Evolutionary conservation across 306 rosid genomes (phyloP), one percentile per base, ranked within the genome.

Genomic region (Echinosophora koreensis): DNA sequence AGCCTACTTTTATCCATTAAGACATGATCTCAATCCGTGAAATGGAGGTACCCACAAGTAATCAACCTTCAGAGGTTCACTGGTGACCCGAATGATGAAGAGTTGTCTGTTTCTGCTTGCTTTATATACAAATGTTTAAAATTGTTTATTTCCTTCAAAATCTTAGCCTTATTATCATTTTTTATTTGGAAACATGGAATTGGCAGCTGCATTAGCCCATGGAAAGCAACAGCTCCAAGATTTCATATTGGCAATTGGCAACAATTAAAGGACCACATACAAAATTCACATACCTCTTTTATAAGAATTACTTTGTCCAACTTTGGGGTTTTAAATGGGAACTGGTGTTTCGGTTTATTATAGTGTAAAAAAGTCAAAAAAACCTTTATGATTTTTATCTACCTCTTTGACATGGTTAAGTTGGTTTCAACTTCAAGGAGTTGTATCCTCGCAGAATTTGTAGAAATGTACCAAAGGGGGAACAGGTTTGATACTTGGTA

Each of bases 181-280:
- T 32, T 6, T 4, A 61, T 13, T 28, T 46, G 58, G 32, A 46
- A 5, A 46, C 57, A 66, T 38, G 47, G 55, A 41, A 41, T 42
- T 22, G 55, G 55, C 11, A 66, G 71, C 11, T 66, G 49, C 34
- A 22, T 66, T 42, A 22, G 71, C 18, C 71, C n/a, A 4, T n/a
- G 22, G 72, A 66, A 46, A 66, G 72, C 39, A 66, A 66, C 39
- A 6, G 17, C 13, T 14, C 13, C 39, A 28, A 47, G 41, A 50
- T 32, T 13, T 69, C 30, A 34, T 67, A 9, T 50, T 8, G 49
- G 10, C 46, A 32, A 9, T 32, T 8, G 49, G 5, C 28, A 50
- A 44, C 38, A 68, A 68, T 49, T 30, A 68, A 68, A 28, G 59
- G 63, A 32, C 34, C 62, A 34, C 42, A 12, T 9, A 35, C 61